Base-by-base conservation (phyloP, 1,284 basidiomycete genomes). In the Ceratobasidium sp. region DNA sequence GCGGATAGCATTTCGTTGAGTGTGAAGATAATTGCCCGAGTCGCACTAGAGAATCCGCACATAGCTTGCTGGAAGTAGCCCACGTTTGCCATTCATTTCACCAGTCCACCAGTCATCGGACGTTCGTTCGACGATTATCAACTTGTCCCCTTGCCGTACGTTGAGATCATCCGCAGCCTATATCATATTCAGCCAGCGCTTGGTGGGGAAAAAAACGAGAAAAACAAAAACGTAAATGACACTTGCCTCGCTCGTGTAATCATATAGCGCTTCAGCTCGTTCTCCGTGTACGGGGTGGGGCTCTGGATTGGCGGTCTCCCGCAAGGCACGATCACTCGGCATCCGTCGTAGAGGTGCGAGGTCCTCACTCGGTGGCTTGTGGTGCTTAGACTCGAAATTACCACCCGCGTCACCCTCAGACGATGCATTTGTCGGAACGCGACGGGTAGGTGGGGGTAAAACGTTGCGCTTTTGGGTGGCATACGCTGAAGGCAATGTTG, bases 191-290 rank as follows among this genome's bases (percentile, higher is more conserved):
- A 32, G n/a, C 17, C 15, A 54, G 52, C 15, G 22, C 1, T 75
- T 40, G 65, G 44, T 13, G 22, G 25, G 13, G 29, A 22, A 22
- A 34, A 51, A 25, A 1, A 25, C 6, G 65, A 76, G 19, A 49
- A 51, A 15, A 3, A 22, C 4, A 67, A 76, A 19, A 29, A 46
- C 1, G 5, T 22, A 34, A 34, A 3, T 2, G 25, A 4, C 22
- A 84, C 88, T 68, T 79, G 93, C 92, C 79, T 86, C 84, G 76
- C 91, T 90, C 54, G 85, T 84, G 83, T 92, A 94, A 78, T 92
- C 92, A 81, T 94, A 94, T 82, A 93, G 79, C 3, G 86, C 92
- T 80, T 94, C 90, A 13, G 89, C 92, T 92, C 92, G 94, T 78
- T 92, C 91, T 11, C 91, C 92, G 43, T 85, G 81, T 13, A 81